Conservation (phyloP, 2,329 filamentous ascomycete species). For the Apiospora marii region DNA sequence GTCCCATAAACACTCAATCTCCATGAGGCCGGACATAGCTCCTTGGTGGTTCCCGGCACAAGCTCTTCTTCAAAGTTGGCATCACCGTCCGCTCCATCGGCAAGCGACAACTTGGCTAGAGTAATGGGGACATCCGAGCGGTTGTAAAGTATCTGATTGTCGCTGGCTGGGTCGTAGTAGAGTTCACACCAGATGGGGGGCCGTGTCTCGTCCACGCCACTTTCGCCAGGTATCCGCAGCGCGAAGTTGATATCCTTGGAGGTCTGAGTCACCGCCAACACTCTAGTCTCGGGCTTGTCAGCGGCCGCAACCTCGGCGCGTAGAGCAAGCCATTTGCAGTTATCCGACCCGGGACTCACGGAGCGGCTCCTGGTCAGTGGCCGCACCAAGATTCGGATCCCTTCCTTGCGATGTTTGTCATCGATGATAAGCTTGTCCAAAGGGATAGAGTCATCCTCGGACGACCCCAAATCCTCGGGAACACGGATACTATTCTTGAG, state of each 20-base stretch:
- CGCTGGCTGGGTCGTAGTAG: conserved; percentile 66
- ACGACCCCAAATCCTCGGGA: conserved; percentile 50
- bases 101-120: conserved; percentile 55
- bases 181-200: conserved; percentile 66
- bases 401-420: conserved; percentile 60
- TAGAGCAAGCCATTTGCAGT: conserved; percentile 64
- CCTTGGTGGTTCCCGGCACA: conserved; percentile 53
- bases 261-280: conserved; percentile 67
- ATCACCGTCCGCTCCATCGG: conserved; percentile 43
- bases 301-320: conserved; percentile 61
- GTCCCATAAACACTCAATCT: conserved; percentile 58
- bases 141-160: conserved; percentile 65
- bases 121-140: conserved; percentile 62
- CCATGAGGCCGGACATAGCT: conserved; percentile 63
- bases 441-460: conserved; percentile 54
- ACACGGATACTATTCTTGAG: conserved; percentile 53
- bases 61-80: conserved; percentile 53
- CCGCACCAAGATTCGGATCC: conserved; percentile 65
- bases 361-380: conserved; percentile 61
- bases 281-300: conserved; percentile 61
- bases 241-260: conserved; percentile 67
- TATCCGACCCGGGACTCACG: conserved; percentile 63
- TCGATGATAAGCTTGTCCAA: conserved; percentile 61
- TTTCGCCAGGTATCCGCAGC: conserved; percentile 61
- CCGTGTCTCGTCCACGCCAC: conserved; percentile 50